Base-by-base conservation (phyloP, 768 basidiomycete species). In the Leucocoprinus birnbaumii region DNA sequence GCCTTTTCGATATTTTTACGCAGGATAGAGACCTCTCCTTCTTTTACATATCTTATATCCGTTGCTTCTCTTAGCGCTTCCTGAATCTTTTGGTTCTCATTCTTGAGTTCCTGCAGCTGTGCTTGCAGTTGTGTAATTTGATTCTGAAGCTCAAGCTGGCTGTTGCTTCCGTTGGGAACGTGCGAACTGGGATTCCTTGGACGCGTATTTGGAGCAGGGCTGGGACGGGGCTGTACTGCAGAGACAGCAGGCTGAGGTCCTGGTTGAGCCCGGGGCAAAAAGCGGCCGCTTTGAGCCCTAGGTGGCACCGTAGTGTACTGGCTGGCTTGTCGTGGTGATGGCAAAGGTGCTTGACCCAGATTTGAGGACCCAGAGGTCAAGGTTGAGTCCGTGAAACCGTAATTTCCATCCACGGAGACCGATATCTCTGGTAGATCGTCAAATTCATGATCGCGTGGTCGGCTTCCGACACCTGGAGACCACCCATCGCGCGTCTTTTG, bases 1-100 rank as follows among this genome's bases (percentile, higher is more conserved):
- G 86, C 89, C 77, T 85, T 86, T 60, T 88, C 85, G 9, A 87
- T 78, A n/a, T 68, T 78, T 59, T 80, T 82, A 59, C 88, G 74
- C 48, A 91, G 65, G 38, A 86, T 80, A 14, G 76, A 76, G 5
- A 86, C 86, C 70, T 91, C 89, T 4, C 89, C 89, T 26, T 87
- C 83, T 63, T 84, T 89, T 27, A 74, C 68, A 38, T 82, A 73
- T 57, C 77, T 83, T 7, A 71, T 74, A 45, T 82, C 77, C 46
- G 72, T 65, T 2, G 82, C 82, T 37, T 73, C 72, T 56, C 77
- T 71, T 45, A 84, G 65, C 1, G 75, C 73, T 22, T 65, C 57
- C 53, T 77, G 76, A 18, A 80, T 71, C 55, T 72, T 70, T 37
- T 70, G 63, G 60, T 87, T 82, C 58, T 78, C 73, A 64, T 73